Conservation (phyloP, 2,329 filamentous ascomycete species). For the Plenodomus tracheiphilus region DNA sequence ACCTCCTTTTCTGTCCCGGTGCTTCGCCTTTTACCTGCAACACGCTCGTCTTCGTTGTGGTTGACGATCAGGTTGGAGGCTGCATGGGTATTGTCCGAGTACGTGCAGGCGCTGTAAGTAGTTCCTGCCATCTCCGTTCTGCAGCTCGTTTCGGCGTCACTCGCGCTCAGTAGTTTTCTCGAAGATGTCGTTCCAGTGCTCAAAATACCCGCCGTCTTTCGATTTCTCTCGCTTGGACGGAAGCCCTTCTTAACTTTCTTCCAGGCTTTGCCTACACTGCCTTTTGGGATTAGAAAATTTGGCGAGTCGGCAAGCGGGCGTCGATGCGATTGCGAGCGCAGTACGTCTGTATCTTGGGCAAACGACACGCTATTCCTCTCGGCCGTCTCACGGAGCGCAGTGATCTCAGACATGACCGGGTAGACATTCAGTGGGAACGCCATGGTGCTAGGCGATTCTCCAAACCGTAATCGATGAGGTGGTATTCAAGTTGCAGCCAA, state of each 20-base stretch:
- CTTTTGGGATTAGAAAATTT: neutral
- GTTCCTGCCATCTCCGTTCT: no score
- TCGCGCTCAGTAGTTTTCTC: neutral
- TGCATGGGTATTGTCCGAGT: no score
- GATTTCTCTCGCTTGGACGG: neutral
- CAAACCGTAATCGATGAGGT: no score
- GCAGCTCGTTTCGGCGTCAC: neutral
- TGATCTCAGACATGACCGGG: neutral
- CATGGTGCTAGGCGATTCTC: neutral
- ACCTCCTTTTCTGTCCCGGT: neutral
- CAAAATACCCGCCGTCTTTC: no score
- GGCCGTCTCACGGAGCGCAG: neutral
- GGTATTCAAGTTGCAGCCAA: no score
- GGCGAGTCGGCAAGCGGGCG: neutral
- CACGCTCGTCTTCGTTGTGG: neutral
- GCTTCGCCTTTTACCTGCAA: neutral
- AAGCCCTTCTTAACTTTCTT: neutral
- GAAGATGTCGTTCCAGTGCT: neutral
- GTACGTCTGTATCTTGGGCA: neutral
- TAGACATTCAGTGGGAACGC: slow-evolving; percentile 1
- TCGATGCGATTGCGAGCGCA: neutral
- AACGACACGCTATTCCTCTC: neutral
- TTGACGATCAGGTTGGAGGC: neutral
- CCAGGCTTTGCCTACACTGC: neutral
- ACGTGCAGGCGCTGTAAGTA: no score